phyloP scores from a whole-genome alignment of 768 basidiomycete genomes.

The Gautieria morchelliformis region DNA sequence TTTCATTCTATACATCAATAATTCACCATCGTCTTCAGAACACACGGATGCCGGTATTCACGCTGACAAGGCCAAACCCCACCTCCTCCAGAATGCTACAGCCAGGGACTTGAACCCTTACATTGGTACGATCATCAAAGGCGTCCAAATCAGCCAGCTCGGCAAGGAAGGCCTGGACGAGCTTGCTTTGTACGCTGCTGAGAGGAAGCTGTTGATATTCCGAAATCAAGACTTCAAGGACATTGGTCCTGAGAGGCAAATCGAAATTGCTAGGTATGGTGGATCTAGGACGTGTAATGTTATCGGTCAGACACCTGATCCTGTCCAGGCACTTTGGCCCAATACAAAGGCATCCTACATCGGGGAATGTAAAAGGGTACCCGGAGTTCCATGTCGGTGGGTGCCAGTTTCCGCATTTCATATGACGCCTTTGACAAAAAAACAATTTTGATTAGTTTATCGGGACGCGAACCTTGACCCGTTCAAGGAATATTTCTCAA shows the following conservation, averaged over 20 bases:
- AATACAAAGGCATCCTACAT: slow-evolving; percentile 21
- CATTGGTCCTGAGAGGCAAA: slow-evolving; percentile 39
- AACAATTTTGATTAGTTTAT: slow-evolving; percentile 29
- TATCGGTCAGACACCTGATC: background rate
- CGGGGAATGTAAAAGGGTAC: slow-evolving; percentile 43
- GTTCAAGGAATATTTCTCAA: slow-evolving; percentile 35
- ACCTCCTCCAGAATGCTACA: slow-evolving; percentile 34
- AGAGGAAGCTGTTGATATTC: slow-evolving; percentile 46
- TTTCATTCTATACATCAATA: background rate
- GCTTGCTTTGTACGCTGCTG: slow-evolving; percentile 36
- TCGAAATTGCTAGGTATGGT: slow-evolving; percentile 36
- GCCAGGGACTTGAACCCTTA: slow-evolving; percentile 37
- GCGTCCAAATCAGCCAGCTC: slow-evolving; percentile 45
- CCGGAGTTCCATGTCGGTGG: slow-evolving; percentile 51
- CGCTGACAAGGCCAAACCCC: slow-evolving; percentile 42
- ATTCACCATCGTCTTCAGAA: slow-evolving; percentile 19
- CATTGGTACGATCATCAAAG: slow-evolving; percentile 41
- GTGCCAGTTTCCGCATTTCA: slow-evolving; percentile 9
- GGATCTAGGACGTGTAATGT: background rate
- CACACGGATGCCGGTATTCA: slow-evolving; percentile 34
- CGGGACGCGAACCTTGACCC: slow-evolving; percentile 35
- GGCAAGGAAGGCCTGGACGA: slow-evolving; percentile 39
- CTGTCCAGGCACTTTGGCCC: slow-evolving; percentile 18
- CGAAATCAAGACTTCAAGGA: slow-evolving; percentile 57
- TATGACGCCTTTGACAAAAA: background rate